Evolutionary conservation across 176 grass and related monocot species (phyloP).

Genomic region (Triticum aestivum): IWGSC_CS_RefSeq_v2.1 NC_057807.1:497731828-497732327

Average conservation of each 20-base stretch:
- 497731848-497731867: conserved; percentile 29
- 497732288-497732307: conserved; percentile 48
- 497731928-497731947: background rate
- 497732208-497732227: conserved; percentile 36
- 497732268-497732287: conserved; percentile 41
- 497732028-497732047: background rate
- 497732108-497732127: conserved; percentile 1
- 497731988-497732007: too few relatives aligned
- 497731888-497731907: conserved; percentile 18
- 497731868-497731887: conserved; percentile 8
- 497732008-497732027: too few relatives aligned
- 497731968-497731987: background rate
- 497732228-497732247: conserved; percentile 18
- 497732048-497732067: background rate
- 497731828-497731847: background rate
- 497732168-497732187: background rate
- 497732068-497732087: background rate
- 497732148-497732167: background rate
- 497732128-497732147: background rate
- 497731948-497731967: background rate
- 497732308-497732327: conserved; percentile 14
- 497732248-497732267: background rate
- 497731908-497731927: background rate
- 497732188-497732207: conserved; percentile 14
- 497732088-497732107: background rate